Base-by-base conservation (phyloP, 371 early-diverging fungal species). In the Funneliformis caledonium region DNA sequence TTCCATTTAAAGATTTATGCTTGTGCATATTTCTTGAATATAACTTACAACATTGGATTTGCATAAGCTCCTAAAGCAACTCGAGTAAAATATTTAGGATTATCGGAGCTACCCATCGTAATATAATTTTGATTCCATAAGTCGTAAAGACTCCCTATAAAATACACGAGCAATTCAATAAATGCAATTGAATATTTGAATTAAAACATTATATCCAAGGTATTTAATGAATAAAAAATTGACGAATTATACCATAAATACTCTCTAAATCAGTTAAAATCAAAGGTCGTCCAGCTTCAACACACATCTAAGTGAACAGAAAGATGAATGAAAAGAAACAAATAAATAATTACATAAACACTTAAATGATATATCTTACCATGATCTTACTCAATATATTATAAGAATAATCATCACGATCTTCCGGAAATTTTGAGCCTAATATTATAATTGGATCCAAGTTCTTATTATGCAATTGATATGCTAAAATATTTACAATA, bases 81-180 rank as follows among this genome's bases (percentile, higher is more conserved):
- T 42, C 81, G 31, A 5, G 68, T 64, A 78, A 47, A 81, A 47
- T 64, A 78, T 47, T 47, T 81, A 12, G 65, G 77, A 64, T 65
- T 33, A 26, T 80, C 81, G 62, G 64, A 11, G 14, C 43, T 76
- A 16, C 81, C 81, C 16, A 47, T 19, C 1, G 22, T 10, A 22
- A 81, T 78, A n/a, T 81, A 78, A 48, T 81, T 81, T 26, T 81
- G 81, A 33, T 81, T 78, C 81, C 78, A 81, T 43, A 81, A 65
- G 42, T 81, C 81, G 14, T 78, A 81, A 19, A 81, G 64, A 68
- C 80, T 80, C n/a, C 78, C 81, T 80, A 79, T 72, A 37, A 37
- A 37, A 37, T 37, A 37, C 37, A 37, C 2, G 37, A 45, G 11
- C 12, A 56, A 37, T 37, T 1, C 11, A 73, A 37, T 2, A 11